Conservation (phyloP, 768 basidiomycete species). For the Tricholoma sp. region DNA sequence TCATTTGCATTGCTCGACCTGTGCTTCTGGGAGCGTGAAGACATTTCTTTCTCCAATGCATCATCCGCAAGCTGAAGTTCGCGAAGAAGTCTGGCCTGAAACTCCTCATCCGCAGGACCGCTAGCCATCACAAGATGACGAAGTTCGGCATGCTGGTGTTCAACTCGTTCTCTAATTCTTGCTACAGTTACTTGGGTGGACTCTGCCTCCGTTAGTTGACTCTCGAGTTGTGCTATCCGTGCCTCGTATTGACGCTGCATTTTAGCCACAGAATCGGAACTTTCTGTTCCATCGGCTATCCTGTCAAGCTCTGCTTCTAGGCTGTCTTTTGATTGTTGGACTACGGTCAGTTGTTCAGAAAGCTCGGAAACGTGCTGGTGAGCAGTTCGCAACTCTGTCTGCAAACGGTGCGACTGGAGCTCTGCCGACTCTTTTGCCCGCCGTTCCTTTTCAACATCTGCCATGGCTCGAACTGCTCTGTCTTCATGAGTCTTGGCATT, state of each 20-base stretch:
- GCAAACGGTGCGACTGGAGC: constrained; percentile 51
- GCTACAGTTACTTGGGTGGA: constrained; percentile 42
- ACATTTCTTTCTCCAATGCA: constrained; percentile 48
- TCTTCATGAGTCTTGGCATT: constrained; percentile 58
- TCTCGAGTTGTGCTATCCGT: constrained; percentile 58
- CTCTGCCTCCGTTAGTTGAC: constrained; percentile 54
- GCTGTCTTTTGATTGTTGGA: constrained; percentile 58
- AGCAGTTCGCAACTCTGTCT: constrained; percentile 52
- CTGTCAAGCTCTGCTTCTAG: constrained; percentile 64
- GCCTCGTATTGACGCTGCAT: constrained; percentile 60
- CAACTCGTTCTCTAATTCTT: constrained; percentile 56
- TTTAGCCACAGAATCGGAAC: constrained; percentile 48
- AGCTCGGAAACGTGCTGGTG: constrained; percentile 54
- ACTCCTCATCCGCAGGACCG: constrained; percentile 52
- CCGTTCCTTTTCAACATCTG: constrained; percentile 63
- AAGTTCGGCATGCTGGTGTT: constrained; percentile 68
- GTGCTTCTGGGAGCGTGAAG: constrained; percentile 29
- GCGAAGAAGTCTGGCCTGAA: constrained; percentile 56
- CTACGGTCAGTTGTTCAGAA: constrained; percentile 44
- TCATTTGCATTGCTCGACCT: constrained; percentile 30
- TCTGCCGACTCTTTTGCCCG: constrained; percentile 63
- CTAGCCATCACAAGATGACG: constrained; percentile 57
- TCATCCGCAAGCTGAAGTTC: constrained; percentile 62
- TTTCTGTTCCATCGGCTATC: constrained; percentile 57
- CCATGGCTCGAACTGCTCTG: constrained; percentile 46